Percentiles rank a stretch among this genome's conserved stretches.
phyloP scores from a whole-genome alignment of 2,329 filamentous ascomycete genomes.

The Aspergillus ustus region DNA sequence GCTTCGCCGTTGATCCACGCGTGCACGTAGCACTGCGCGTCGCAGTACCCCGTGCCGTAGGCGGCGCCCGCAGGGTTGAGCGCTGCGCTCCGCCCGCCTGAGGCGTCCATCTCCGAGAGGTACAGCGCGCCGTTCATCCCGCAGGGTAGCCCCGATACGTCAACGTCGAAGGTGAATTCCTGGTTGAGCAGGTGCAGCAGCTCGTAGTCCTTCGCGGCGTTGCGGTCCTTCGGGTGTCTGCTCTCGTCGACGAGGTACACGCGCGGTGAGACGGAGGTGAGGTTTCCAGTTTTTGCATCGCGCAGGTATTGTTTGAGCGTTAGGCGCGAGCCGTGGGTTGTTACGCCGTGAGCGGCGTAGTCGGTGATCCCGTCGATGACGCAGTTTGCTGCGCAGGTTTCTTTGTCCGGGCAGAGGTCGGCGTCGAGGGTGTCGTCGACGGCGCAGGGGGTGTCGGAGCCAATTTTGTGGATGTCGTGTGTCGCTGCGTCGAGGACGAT shows the following conservation, averaged over 20 bases:
- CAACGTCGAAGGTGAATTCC: slow-evolving; percentile 72
- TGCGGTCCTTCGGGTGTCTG: not conserved
- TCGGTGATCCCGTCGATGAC: slow-evolving; percentile 57
- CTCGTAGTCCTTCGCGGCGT: not conserved
- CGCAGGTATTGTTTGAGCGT: slow-evolving; percentile 51
- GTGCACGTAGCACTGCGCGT: slow-evolving; percentile 57
- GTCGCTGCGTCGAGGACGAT: slow-evolving; percentile 60
- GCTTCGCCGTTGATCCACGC: slow-evolving; percentile 58
- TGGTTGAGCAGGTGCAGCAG: slow-evolving; percentile 65
- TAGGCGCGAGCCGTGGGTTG: slow-evolving; percentile 50
- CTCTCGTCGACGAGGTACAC: slow-evolving; percentile 64
- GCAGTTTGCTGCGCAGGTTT: slow-evolving; percentile 58
- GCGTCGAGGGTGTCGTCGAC: slow-evolving; percentile 57
- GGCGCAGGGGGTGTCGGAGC: slow-evolving; percentile 39
- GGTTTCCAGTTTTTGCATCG: slow-evolving; percentile 24
- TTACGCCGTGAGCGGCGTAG: slow-evolving; percentile 56
- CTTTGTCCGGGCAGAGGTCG: slow-evolving; percentile 52
- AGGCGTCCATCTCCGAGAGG: slow-evolving; percentile 62
- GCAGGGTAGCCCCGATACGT: slow-evolving; percentile 69
- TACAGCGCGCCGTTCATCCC: slow-evolving; percentile 73
- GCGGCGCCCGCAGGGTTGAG: slow-evolving; percentile 59
- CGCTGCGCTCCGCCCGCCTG: slow-evolving; percentile 57
- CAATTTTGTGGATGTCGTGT: slow-evolving; percentile 52
- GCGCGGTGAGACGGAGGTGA: slow-evolving; percentile 50
- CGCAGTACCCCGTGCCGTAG: slow-evolving; percentile 66